Base-by-base conservation (phyloP, 352 stramenopile species). In the Salisapilia sapeloensis region DNA sequence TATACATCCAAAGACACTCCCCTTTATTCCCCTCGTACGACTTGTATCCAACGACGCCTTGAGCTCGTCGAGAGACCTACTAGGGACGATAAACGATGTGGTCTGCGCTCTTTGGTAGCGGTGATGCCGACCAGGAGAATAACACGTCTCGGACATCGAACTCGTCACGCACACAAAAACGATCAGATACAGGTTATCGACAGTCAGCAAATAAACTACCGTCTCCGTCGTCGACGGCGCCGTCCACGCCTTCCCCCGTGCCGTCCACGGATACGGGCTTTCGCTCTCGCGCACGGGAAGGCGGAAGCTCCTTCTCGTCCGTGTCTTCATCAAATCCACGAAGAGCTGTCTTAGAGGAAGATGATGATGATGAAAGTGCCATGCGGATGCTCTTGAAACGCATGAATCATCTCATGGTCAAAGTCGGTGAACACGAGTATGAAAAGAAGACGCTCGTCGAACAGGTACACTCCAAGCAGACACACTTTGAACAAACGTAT, bases 391-490 rank as follows among this genome's bases (percentile, higher is more conserved):
- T 87, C 34, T 45, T 87, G 10, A 76, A 75, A 25, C 52, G 72
- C 24, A 55, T 87, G 34, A 87, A 87, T 45, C 56, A 63, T 24
- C 51, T 87, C n/a, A 84, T 85, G 69, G 50, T 87, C 31, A 77
- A 81, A 41, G 69, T 72, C 7, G 72, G 72, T 30, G 69, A 87
- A 39, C 72, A 85, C 55, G 72, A 87, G 43, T 87, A 85, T 28
- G 72, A 87, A 48, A 87, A 87, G 56, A 83, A 81, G 42, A 80
- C 56, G 44, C 61, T 87, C 16, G 69, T 85, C 26, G 64, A 83
- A 25, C 50, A 58, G 44, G 61, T 76, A 37, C 17, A 43, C 42
- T 6, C 9, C 22, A 23, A 19, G 14, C 11, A 32, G 21, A 24
- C 28, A 29, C 7, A 31, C 3, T 14, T 10, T 13, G 27, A 11